A percentile compares a stretch with the other conserved stretches of the same genome.
Evolutionary conservation across 2,329 filamentous ascomycete species (phyloP).

Genomic region (Nigrograna mackinnonii): DNA sequence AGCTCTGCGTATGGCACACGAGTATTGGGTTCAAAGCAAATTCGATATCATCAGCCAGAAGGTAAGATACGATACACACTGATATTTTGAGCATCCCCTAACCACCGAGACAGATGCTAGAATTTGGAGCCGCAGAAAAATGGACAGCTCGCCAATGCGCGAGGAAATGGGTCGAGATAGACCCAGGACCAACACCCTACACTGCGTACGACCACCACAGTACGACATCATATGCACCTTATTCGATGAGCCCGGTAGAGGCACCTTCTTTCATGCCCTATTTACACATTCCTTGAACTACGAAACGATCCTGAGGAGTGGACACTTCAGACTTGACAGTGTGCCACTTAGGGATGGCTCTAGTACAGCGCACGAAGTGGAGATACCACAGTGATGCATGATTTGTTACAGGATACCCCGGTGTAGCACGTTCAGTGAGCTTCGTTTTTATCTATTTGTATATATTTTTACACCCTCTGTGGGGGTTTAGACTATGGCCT

Average conservation of each 20-base stretch:
- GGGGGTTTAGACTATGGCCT: no score
- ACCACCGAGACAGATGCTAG: slow-evolving; percentile 51
- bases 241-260: slow-evolving; percentile 41
- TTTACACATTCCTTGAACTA: slow-evolving; percentile 31
- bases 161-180: slow-evolving; percentile 55
- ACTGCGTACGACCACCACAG: slow-evolving; percentile 36
- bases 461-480: no score
- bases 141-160: slow-evolving; percentile 56
- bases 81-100: neutral
- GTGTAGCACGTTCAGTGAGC: no score
- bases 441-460: no score
- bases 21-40: slow-evolving; percentile 57
- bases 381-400: no score
- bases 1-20: slow-evolving; percentile 53
- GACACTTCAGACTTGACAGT: no score
- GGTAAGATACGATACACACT: slow-evolving; percentile 32
- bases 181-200: slow-evolving; percentile 35
- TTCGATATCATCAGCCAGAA: slow-evolving; percentile 58
- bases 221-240: slow-evolving; percentile 34
- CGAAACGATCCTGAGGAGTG: no score
- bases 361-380: no score
- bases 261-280: slow-evolving; percentile 33
- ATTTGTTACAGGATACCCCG: no score
- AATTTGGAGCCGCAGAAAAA: slow-evolving; percentile 53
- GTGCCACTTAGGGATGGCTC: no score